Percentiles rank a stretch among this genome's conserved stretches.
Evolutionary conservation across 768 basidiomycete genomes (phyloP).

Genomic region (Fomitopsis pulvina): DNA sequence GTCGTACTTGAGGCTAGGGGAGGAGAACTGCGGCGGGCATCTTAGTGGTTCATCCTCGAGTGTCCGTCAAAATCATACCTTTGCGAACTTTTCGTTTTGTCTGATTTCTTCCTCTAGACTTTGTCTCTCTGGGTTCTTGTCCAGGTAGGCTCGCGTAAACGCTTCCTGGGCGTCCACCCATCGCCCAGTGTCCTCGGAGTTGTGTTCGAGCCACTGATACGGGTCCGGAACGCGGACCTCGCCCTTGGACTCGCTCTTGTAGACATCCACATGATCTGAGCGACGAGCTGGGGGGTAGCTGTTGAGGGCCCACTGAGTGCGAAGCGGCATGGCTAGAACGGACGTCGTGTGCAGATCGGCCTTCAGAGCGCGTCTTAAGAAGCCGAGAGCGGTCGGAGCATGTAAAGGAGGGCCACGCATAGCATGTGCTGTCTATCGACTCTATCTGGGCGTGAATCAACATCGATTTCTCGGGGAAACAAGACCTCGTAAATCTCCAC

Average conservation of each 20-base stretch:
- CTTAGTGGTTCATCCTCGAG: conserved; percentile 1
- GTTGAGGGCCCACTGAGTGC: conserved; percentile 47
- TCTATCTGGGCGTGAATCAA: conserved; percentile 5
- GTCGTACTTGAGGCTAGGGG: conserved; percentile 56
- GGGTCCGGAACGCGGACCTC: conserved; percentile 62
- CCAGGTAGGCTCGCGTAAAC: conserved; percentile 54
- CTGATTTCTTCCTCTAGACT: conserved; percentile 55
- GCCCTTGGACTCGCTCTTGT: conserved; percentile 58
- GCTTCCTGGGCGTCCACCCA: conserved; percentile 59
- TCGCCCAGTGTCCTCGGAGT: conserved; percentile 53
- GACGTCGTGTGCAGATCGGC: conserved; percentile 8
- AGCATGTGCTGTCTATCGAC: conserved; percentile 16
- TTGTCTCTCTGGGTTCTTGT: conserved; percentile 53
- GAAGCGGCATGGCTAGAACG: conserved; percentile 18
- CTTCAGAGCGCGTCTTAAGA: conserved; percentile 11
- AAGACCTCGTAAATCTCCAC: neutral
- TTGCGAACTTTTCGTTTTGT: conserved; percentile 44
- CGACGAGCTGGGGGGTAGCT: conserved; percentile 61
- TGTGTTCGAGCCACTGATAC: conserved; percentile 68
- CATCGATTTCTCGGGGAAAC: conserved; percentile 1
- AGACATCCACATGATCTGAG: conserved; percentile 60
- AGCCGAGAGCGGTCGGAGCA: conserved; percentile 12
- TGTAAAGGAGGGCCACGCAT: conserved; percentile 13
- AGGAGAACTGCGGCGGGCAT: conserved; percentile 42
- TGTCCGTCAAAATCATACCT: conserved; percentile 25